Evolutionary conservation across 2,329 filamentous ascomycete species (phyloP), one percentile per base, ranked within the genome.

Genomic region (Penicillium corylophilum): DNA sequence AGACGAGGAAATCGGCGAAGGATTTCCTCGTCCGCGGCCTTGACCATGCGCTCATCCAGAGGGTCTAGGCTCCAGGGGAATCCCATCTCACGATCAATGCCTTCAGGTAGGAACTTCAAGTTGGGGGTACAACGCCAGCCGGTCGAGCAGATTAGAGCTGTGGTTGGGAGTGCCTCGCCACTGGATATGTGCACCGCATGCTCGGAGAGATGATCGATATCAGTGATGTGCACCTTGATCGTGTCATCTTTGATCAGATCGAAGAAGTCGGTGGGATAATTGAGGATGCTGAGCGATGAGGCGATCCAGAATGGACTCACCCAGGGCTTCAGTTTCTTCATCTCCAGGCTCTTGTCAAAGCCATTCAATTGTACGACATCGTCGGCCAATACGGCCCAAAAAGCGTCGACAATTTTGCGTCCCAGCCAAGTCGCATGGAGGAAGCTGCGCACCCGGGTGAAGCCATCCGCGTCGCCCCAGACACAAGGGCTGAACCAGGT

Each of bases 401-500:
- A 85, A 0, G 74, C 71, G 26, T 76, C 61, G 7, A 85, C 60
- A 0, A 68, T 67, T 7, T 74, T 74, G 12, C 79, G 72, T 2
- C 82, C 81, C 0, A 82, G 48, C 66, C 71, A 74, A 0, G 80
- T 82, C 2, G 71, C 66, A 54, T 84, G 81, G 18, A 84, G 61
- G 47, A 81, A 75, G 3, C 62, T 59, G 6, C 79, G 72, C 1
- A 78, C 59, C 10, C 59, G 62, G 9, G 46, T 7, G 29, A 80
- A 87, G 1, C 85, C 86, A 62, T 84, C 85, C 2, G 78, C 80
- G 1, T 77, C 74, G 4, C 84, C 86, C 85, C 86, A 92, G 13
- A 87, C 79, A 64, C 87, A 91, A 0, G 89, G 88, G 46, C 82
- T 85, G 69, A 92, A 84, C 84, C 86, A 90, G 2, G 83, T 87